Percentiles rank a stretch among this genome's conserved stretches.
These are phyloP conservation scores for Pholiota molesta DNA, from an alignment of 768 basidiomycete genomes.

Conservation along the genomic window DNA sequence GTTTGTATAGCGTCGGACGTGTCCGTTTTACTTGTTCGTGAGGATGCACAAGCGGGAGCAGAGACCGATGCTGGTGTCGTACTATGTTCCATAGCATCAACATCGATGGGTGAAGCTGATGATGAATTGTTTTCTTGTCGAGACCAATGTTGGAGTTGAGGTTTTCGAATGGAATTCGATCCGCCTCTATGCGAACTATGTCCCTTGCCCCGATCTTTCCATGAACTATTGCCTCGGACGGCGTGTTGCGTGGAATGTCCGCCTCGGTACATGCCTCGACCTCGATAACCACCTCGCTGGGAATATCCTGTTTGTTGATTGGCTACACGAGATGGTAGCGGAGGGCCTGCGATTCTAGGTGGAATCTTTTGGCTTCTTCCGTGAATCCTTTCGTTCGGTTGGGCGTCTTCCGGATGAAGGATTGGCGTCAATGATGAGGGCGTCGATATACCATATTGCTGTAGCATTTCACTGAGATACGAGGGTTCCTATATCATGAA, in stretches of 20 bases:
- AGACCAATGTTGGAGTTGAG: not conserved
- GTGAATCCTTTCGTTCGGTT: slow-evolving; percentile 19
- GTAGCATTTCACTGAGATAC: not conserved
- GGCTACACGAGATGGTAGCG: not conserved
- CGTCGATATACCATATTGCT: slow-evolving; percentile 17
- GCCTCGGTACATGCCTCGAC: slow-evolving; percentile 11
- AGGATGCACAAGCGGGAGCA: too few relatives aligned
- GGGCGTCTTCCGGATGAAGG: slow-evolving; percentile 19
- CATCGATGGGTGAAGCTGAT: not conserved
- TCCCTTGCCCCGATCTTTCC: slow-evolving; percentile 10
- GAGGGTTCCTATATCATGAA: too few relatives aligned
- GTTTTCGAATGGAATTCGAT: not conserved
- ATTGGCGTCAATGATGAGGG: slow-evolving; percentile 16
- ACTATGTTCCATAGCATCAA: not conserved
- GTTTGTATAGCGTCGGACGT: too few relatives aligned
- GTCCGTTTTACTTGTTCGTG: too few relatives aligned
- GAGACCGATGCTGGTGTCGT: too few relatives aligned
- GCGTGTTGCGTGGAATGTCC: slow-evolving; percentile 10
- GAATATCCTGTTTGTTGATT: not conserved
- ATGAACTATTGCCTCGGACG: slow-evolving; percentile 6
- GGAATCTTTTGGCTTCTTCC: slow-evolving; percentile 13
- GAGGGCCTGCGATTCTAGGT: slow-evolving; percentile 7
- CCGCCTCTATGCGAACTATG: not conserved
- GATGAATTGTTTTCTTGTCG: not conserved
- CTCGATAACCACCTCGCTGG: slow-evolving; percentile 12